These are phyloP conservation scores for Colletotrichum theobromicola DNA, from an alignment of 2,329 filamentous ascomycete species.

Conservation along the genomic window DNA sequence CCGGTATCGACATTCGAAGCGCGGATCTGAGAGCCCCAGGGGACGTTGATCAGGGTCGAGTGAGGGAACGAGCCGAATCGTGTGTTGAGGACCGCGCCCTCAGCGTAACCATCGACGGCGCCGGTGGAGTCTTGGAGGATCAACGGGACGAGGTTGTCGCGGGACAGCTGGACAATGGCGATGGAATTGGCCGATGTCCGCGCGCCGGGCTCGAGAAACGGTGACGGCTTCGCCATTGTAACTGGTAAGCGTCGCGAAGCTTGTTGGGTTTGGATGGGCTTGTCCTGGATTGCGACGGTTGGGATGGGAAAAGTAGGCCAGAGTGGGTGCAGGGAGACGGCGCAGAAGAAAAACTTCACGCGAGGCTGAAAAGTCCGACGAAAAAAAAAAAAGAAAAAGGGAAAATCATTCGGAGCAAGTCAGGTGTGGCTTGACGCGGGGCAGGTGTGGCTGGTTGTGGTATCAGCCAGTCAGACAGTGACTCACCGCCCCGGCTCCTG, in stretches of 20 bases:
- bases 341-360: neutral
- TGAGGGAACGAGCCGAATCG: conserved; percentile 92
- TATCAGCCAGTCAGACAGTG: neutral
- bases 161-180: conserved; percentile 85
- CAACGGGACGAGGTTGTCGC: conserved; percentile 82
- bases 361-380: neutral
- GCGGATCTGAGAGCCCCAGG: conserved; percentile 91
- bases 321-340: neutral
- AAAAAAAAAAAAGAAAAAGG: neutral
- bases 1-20: conserved; percentile 92
- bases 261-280: neutral
- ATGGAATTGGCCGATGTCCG: conserved; percentile 69
- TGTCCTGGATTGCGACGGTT: neutral
- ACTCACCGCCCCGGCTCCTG: neutral
- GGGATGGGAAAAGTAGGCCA: neutral
- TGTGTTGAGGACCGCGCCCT: conserved; percentile 85
- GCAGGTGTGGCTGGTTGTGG: neutral
- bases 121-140: conserved; percentile 68
- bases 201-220: conserved; percentile 77
- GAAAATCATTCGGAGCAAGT: neutral
- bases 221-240: conserved; percentile 59
- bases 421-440: conserved; percentile 15
- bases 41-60: conserved; percentile 75
- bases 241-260: neutral
- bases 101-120: conserved; percentile 73